Evolutionary conservation across 106 monocot species (phyloP).

Genomic region (Alisma plantagoaquatica): DNA sequence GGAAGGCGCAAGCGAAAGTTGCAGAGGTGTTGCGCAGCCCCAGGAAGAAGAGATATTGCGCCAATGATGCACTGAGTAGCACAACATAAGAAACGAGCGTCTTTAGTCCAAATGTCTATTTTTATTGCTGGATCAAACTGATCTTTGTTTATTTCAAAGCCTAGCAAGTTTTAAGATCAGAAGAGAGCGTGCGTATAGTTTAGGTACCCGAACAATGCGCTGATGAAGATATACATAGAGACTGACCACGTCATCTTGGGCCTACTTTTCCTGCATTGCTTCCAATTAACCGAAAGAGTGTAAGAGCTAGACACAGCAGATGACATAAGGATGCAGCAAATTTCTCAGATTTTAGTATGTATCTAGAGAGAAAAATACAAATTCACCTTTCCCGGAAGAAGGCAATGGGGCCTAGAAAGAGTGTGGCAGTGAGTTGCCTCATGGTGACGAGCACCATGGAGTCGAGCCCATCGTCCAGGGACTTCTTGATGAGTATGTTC

Average conservation of each 20-base stretch:
- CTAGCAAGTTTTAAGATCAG: neutral
- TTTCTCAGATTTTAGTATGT: neutral
- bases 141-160: neutral
- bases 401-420: constrained; percentile 62
- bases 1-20: constrained; percentile 23
- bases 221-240: constrained; percentile 32
- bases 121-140: neutral
- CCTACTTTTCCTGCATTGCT: constrained; percentile 27
- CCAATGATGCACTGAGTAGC: constrained; percentile 7
- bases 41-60: constrained; percentile 22
- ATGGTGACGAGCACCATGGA: constrained; percentile 45
- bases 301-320: neutral
- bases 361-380: neutral
- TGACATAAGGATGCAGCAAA: neutral
- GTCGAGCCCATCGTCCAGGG: constrained; percentile 41
- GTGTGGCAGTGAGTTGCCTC: constrained; percentile 45
- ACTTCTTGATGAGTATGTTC: constrained; percentile 51
- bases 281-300: neutral
- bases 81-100: neutral
- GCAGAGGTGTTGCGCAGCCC: constrained; percentile 21
- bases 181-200: neutral
- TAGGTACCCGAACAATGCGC: constrained; percentile 49
- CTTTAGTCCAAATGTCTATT: neutral
- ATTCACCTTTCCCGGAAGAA: constrained; percentile 32
- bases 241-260: constrained; percentile 40